These are phyloP conservation scores for Pseudonectria foliicola DNA, from an alignment of 2,329 filamentous ascomycete species.

Conservation along the genomic window DNA sequence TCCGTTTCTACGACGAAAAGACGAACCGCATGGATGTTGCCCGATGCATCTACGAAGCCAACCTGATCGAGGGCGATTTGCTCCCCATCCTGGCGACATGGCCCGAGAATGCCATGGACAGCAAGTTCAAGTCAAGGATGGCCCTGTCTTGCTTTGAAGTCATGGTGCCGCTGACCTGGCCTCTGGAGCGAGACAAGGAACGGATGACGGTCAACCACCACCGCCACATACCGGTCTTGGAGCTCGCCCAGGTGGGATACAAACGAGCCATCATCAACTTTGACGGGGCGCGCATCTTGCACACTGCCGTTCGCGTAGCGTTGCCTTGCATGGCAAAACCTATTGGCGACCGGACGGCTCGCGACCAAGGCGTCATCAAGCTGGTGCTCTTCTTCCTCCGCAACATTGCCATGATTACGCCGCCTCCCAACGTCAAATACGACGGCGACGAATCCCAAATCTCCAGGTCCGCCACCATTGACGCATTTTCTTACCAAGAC, in stretches of 20 bases:
- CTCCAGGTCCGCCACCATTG: slow-evolving; percentile 79
- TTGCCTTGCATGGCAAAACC: slow-evolving; percentile 79
- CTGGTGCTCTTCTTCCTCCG: slow-evolving; percentile 82
- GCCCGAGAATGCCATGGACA: slow-evolving; percentile 65
- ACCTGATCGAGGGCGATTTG: slow-evolving; percentile 83
- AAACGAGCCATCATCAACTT: slow-evolving; percentile 84
- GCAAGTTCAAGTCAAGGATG: slow-evolving; percentile 69
- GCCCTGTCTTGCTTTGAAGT: slow-evolving; percentile 84
- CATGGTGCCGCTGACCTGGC: slow-evolving; percentile 90
- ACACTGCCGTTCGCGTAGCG: slow-evolving; percentile 72
- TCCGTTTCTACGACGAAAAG: slow-evolving; percentile 90
- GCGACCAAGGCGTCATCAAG: slow-evolving; percentile 90
- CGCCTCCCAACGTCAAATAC: slow-evolving; percentile 62
- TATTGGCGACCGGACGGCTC: slow-evolving; percentile 63
- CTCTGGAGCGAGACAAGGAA: slow-evolving; percentile 69
- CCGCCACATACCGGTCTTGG: slow-evolving; percentile 81
- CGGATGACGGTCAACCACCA: slow-evolving; percentile 91
- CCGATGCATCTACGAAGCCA: slow-evolving; percentile 83
- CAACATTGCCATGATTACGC: slow-evolving; percentile 79
- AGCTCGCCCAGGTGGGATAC: slow-evolving; percentile 81
- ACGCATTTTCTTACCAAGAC: slow-evolving; percentile 85
- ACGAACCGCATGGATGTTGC: slow-evolving; percentile 92
- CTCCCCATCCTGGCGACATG: slow-evolving; percentile 81
- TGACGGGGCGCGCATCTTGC: slow-evolving; percentile 68
- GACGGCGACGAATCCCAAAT: slow-evolving; percentile 88